These are phyloP conservation scores for Ophiocordyceps camponoti-saundersi DNA, from an alignment of 2,329 filamentous ascomycete genomes.

Conservation along the genomic window DNA sequence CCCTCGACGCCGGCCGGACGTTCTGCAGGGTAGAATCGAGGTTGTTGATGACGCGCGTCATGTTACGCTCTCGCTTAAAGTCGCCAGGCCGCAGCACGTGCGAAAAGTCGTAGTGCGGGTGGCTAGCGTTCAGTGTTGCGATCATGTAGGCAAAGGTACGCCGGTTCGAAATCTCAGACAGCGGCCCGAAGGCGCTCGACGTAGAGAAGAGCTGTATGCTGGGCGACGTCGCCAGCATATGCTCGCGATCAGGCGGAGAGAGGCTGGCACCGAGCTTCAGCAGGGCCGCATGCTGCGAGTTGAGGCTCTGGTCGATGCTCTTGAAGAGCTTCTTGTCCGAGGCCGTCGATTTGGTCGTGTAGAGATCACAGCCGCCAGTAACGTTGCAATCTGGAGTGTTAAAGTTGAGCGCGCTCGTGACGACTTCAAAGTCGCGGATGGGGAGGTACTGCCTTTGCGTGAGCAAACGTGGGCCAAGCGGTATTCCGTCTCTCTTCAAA, in stretches of 20 bases:
- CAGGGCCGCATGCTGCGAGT: conserved; percentile 78
- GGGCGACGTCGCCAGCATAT: conserved; percentile 51
- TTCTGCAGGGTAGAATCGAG: conserved; percentile 81
- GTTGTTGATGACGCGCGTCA: conserved; percentile 69
- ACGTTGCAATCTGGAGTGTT: conserved; percentile 86
- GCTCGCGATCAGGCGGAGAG: conserved; percentile 62
- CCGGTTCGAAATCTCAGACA: conserved; percentile 76
- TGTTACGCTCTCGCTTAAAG: conserved; percentile 68
- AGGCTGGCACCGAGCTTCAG: conserved; percentile 74
- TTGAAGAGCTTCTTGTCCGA: conserved; percentile 96
- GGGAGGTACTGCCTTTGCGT: conserved; percentile 57
- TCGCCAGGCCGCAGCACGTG: conserved; percentile 77
- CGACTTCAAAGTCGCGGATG: conserved; percentile 75
- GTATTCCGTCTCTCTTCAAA: neutral
- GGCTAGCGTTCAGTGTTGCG: conserved; percentile 87
- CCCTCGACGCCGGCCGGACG: conserved; percentile 48
- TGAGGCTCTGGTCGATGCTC: conserved; percentile 80
- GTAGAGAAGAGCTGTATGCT: conserved; percentile 46
- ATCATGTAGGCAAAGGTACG: conserved; percentile 93
- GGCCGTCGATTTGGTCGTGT: conserved; percentile 91
- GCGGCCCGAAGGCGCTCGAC: conserved; percentile 78
- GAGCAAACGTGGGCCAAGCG: neutral
- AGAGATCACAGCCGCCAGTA: conserved; percentile 85
- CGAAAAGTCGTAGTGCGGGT: conserved; percentile 87
- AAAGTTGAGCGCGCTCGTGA: conserved; percentile 88